phyloP scores from a whole-genome alignment of 208 protist genomes.

The Tritrichomonas musculus region DNA sequence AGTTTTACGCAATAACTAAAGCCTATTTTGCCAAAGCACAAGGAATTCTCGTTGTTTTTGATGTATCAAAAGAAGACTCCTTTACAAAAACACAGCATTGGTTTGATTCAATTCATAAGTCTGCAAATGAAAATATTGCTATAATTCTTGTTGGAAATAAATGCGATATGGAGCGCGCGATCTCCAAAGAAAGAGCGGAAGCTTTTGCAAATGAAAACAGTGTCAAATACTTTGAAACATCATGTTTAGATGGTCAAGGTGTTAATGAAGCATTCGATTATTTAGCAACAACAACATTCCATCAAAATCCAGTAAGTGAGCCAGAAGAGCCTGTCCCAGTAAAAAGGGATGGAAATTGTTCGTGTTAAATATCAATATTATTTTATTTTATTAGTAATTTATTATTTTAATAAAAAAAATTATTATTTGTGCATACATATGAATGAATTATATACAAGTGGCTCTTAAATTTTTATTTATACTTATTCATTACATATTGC shows the following conservation, averaged over 20 bases:
- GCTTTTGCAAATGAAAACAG: background rate
- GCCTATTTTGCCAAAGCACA: background rate
- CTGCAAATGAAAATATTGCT: background rate
- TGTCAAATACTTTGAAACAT: background rate
- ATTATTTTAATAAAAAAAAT: too few species aligned
- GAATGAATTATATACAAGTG: too few species aligned
- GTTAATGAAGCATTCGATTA: conserved; percentile 2
- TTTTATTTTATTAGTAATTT: too few species aligned
- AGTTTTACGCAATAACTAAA: background rate
- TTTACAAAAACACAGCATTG: background rate
- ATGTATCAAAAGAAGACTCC: background rate
- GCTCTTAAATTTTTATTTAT: too few species aligned
- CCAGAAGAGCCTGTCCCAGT: too few species aligned
- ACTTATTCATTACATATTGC: too few species aligned
- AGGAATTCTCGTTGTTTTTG: background rate
- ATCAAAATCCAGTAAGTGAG: too few species aligned
- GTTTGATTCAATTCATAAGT: background rate
- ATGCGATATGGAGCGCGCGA: background rate
- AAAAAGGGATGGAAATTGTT: too few species aligned
- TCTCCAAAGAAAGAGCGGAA: background rate
- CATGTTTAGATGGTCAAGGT: background rate
- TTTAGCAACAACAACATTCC: too few species aligned
- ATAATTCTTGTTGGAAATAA: conserved; percentile 11
- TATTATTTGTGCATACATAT: too few species aligned
- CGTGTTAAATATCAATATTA: too few species aligned